Percentiles rank a stretch among this genome's conserved stretches.
These are phyloP conservation scores for Kwoniella botswanensis DNA, from an alignment of 768 basidiomycete genomes.

Conservation along the genomic window DNA sequence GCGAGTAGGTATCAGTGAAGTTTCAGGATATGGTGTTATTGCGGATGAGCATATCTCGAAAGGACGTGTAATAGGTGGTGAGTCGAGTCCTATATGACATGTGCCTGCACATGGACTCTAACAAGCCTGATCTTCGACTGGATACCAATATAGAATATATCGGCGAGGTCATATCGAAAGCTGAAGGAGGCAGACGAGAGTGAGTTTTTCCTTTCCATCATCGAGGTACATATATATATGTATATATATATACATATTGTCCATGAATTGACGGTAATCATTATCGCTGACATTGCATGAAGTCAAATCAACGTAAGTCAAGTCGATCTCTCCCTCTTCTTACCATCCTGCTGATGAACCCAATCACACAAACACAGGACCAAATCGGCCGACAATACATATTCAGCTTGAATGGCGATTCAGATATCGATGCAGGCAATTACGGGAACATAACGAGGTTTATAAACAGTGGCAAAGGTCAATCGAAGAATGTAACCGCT, in stretches of 20 bases:
- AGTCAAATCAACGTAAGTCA: conserved; percentile 21
- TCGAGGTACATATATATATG: too few relatives aligned
- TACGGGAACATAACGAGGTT: conserved; percentile 25
- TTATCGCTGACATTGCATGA: neutral
- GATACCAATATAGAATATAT: conserved; percentile 18
- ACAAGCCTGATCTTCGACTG: too few relatives aligned
- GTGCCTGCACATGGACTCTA: neutral
- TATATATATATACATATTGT: neutral
- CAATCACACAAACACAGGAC: neutral
- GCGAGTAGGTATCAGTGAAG: conserved; percentile 18
- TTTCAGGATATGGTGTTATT: conserved; percentile 29
- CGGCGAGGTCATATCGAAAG: conserved; percentile 18
- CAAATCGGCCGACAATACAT: conserved; percentile 25
- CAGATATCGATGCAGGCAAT: conserved; percentile 22
- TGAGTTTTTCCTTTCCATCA: neutral
- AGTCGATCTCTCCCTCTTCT: neutral
- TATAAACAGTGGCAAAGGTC: conserved; percentile 24
- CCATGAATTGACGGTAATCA: neutral
- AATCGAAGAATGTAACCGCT: conserved; percentile 2
- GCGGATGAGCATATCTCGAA: conserved; percentile 22
- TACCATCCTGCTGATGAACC: neutral
- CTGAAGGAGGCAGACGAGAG: conserved; percentile 21
- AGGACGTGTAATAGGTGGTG: conserved; percentile 13
- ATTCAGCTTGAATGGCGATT: conserved; percentile 13
- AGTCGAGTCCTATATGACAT: neutral